Percentiles rank a stretch among this genome's conserved stretches.
These are phyloP conservation scores for Phalaenopsis equestris DNA, from an alignment of 106 monocot genomes.

Conservation along the genomic window DNA sequence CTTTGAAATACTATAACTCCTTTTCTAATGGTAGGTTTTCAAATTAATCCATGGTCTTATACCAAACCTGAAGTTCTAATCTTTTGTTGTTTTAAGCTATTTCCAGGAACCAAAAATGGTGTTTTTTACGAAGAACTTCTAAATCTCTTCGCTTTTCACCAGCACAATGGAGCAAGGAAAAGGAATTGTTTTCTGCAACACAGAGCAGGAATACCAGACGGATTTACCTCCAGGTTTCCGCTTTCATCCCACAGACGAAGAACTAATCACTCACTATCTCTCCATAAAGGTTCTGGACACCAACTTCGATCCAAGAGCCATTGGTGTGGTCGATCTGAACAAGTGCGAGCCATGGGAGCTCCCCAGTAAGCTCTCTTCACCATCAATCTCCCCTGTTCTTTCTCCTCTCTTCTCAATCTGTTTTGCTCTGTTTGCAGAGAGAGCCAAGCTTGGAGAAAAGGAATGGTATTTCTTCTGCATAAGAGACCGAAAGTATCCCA, in stretches of 20 bases:
- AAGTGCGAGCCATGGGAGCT: constrained; percentile 58
- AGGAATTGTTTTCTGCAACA: neutral
- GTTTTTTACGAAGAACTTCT: neutral
- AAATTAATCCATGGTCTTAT: no score
- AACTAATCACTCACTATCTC: constrained; percentile 39
- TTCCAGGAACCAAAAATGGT: no score
- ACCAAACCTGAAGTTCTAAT: no score
- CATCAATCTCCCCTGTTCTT: neutral
- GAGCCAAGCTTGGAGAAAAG: constrained; percentile 69
- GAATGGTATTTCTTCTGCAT: constrained; percentile 68
- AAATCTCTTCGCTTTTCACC: neutral
- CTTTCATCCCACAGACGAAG: constrained; percentile 36
- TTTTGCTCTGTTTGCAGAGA: constrained; percentile 13
- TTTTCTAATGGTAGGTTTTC: no score
- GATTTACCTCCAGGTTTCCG: constrained; percentile 34
- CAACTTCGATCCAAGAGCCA: constrained; percentile 20
- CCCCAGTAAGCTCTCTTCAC: constrained; percentile 20
- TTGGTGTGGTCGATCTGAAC: constrained; percentile 51
- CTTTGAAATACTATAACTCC: no score
- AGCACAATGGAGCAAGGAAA: constrained; percentile 2
- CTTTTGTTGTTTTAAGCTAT: no score
- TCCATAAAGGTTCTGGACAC: constrained; percentile 24
- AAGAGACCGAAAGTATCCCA: constrained; percentile 61
- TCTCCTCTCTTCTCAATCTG: neutral
- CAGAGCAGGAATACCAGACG: neutral